phyloP scores from a whole-genome alignment of 768 basidiomycete genomes.

The Tulasnella sp. region DNA sequence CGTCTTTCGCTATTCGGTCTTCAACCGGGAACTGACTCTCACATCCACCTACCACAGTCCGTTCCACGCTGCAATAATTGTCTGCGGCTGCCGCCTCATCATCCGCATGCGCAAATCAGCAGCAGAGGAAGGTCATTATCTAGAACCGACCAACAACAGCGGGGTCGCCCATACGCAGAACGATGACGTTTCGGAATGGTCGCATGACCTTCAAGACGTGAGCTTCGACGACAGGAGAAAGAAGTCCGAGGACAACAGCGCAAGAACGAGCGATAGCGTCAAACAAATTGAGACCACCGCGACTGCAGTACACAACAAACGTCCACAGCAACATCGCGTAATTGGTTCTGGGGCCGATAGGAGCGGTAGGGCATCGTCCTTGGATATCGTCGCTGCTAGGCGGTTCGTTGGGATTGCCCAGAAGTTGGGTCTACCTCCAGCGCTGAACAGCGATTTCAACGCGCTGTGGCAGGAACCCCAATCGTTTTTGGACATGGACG shows the following conservation, averaged over 20 bases:
- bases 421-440: neutral
- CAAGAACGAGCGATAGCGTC: neutral
- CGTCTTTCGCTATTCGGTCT: neutral
- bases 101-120: neutral
- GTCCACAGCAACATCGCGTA: neutral
- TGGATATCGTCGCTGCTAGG: neutral
- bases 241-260: neutral
- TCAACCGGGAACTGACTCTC: neutral
- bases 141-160: neutral
- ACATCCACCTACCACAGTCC: neutral
- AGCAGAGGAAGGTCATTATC: neutral
- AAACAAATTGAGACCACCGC: neutral
- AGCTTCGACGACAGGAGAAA: neutral
- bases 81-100: conserved; percentile 2
- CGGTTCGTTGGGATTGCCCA: neutral
- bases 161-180: neutral
- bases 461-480: neutral
- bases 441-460: neutral
- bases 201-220: neutral
- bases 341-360: neutral
- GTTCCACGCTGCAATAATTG: neutral
- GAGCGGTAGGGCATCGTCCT: neutral
- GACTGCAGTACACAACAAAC: neutral
- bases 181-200: neutral
- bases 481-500: neutral